Percentiles rank a stretch among this genome's conserved stretches.
phyloP scores from a whole-genome alignment of 306 rosid species.

The Rubus parviflorus region DNA sequence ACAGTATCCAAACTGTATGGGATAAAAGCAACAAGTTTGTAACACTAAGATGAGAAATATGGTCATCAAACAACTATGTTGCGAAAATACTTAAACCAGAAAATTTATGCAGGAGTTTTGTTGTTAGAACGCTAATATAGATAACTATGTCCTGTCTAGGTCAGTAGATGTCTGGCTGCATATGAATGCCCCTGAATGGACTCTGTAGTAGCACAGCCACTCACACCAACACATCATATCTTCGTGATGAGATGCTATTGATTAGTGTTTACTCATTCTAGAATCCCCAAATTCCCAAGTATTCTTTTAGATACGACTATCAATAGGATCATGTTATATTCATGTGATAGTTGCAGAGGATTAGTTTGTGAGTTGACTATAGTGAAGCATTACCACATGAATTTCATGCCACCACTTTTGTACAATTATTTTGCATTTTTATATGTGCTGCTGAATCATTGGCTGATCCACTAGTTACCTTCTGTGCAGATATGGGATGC shows the following conservation, averaged over 20 bases:
- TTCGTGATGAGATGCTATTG: not conserved
- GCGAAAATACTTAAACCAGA: not conserved
- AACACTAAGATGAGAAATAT: not conserved
- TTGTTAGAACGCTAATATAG: not conserved
- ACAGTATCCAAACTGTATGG: not conserved
- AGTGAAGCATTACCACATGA: not conserved
- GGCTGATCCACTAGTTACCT: constrained; percentile 27
- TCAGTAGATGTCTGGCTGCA: not conserved
- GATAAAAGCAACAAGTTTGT: not conserved
- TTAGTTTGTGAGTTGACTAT: constrained; percentile 3
- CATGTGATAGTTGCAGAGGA: not conserved
- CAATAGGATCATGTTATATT: not conserved
- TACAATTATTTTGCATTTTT: not conserved
- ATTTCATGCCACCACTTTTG: constrained; percentile 20
- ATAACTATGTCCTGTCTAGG: not conserved
- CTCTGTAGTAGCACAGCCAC: not conserved
- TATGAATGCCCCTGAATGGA: not conserved
- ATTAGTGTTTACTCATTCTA: not conserved
- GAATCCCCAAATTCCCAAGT: not conserved
- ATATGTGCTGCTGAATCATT: constrained; percentile 8
- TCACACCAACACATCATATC: not conserved
- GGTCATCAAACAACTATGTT: not conserved
- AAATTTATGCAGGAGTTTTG: not conserved
- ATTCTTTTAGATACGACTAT: not conserved
- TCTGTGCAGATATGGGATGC: constrained; percentile 89